phyloP scores from a whole-genome alignment of 306 rosid species.

The Delonix regia region DNA sequence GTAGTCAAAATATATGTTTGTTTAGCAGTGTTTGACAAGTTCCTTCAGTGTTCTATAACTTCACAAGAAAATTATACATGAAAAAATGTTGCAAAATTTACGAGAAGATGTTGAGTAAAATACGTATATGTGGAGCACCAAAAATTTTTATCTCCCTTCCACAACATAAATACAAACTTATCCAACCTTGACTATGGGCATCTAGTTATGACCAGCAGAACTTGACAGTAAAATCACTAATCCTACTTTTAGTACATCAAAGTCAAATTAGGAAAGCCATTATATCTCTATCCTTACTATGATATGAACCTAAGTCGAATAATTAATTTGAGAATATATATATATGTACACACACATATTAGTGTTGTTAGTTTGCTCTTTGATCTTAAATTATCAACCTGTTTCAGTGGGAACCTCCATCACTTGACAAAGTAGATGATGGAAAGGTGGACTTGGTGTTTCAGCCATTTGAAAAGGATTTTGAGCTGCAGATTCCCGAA shows the following conservation, averaged over 20 bases:
- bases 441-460: conserved; percentile 62
- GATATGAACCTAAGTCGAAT: not conserved
- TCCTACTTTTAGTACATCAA: not conserved
- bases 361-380: not conserved
- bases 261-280: conserved; percentile 2
- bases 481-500: conserved; percentile 78
- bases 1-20: not conserved
- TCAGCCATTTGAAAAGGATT: conserved; percentile 59
- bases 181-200: not conserved
- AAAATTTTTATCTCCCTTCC: too few species aligned
- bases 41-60: not conserved
- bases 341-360: too few species aligned
- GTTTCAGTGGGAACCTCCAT: conserved; percentile 80
- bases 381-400: conserved; percentile 11
- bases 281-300: not conserved
- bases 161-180: not conserved
- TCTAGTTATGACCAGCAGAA: not conserved
- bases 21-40: not conserved
- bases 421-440: conserved; percentile 64
- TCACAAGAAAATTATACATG: too few species aligned
- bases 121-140: not conserved
- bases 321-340: not conserved
- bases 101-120: not conserved
- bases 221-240: not conserved
- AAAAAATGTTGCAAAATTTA: not conserved